Conservation (phyloP, 257 asterid species). For the Thymus quinquecostatus region DNA sequence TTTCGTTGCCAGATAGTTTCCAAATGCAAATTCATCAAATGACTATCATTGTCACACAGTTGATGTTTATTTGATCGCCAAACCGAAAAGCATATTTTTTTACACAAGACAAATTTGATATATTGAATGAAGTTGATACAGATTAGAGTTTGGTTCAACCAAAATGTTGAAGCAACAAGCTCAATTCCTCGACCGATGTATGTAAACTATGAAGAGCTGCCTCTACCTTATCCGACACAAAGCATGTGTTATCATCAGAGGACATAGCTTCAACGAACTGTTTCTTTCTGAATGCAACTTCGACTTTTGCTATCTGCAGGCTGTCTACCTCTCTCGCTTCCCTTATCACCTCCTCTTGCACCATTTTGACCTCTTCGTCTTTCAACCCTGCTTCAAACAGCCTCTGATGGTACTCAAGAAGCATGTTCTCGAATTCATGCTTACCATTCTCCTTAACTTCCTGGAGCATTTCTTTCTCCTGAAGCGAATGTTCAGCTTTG, state of each 20-base stretch:
- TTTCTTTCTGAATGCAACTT: conserved; percentile 46
- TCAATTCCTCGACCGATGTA: conserved; percentile 55
- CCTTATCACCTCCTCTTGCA: conserved; percentile 54
- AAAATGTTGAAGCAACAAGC: conserved; percentile 32
- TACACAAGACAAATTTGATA: background rate
- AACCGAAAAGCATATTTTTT: background rate
- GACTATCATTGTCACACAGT: too few relatives aligned
- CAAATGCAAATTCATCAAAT: too few relatives aligned
- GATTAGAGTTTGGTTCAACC: conserved; percentile 9
- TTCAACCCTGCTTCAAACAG: conserved; percentile 61
- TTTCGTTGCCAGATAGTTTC: too few relatives aligned
- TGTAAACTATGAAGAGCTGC: conserved; percentile 58
- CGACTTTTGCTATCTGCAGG: conserved; percentile 43
- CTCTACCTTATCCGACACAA: conserved; percentile 63
- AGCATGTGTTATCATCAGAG: conserved; percentile 37
- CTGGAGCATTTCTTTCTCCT: conserved; percentile 63
- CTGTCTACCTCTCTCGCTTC: conserved; percentile 44
- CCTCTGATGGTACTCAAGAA: conserved; percentile 60
- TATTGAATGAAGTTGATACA: background rate
- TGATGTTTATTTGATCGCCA: background rate
- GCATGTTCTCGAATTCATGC: conserved; percentile 53
- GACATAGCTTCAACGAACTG: conserved; percentile 51
- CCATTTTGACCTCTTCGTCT: conserved; percentile 61
- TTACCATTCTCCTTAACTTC: conserved; percentile 58
- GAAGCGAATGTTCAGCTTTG: conserved; percentile 49